Base-by-base conservation (phyloP, 225 moss, liverwort and hornwort genomes). In the Bryoerythrophyllum caledonicum region DNA sequence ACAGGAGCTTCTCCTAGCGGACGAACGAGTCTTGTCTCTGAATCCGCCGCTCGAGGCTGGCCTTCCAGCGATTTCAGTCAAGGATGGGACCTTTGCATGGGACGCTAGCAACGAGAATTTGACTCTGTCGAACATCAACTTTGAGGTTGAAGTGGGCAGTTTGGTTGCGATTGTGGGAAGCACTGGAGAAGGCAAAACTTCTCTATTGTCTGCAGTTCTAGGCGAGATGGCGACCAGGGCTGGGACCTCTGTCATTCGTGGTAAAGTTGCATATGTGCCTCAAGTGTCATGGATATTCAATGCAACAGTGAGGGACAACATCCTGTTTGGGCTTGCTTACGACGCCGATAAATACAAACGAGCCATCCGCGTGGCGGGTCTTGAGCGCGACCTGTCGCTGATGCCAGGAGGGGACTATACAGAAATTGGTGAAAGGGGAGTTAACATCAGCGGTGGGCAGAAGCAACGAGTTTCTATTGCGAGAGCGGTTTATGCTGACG, bases 261-360 rank as follows among this genome's bases (percentile, higher is more conserved):
- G 97, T 30, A 78, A 35, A 23, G 94, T 86, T 43, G 97, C 94
- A 10, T 97, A 97, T 74, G 97, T 94, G 43, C 92, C 97, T 7
- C 97, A 97, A 63, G 84, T 97, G 66, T 94, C 96, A 10, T 96
- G 96, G 96, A 96, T 96, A 72, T 96, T 92, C 68, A 94, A 96
- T 86, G 94, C 91, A 73, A 89, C 79, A 27, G 90, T 96, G n/a
- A 86, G 86, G 78, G 92, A 94, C 26, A 96, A 96, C 70, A 84
- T 96, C 41, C 71, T 96, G 26, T 96, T 96, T 78, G 96, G 96
- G 41, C 85, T 92, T 76, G 87, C 88, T 43, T 88, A 74, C 58
- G 85, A 94, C 73, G 53, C 82, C 78, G 87, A 74, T 26, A 83
- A 73, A 40, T 96, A 96, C 77, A 88, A 87, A 12, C 82, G 79